Percentiles rank a stretch among this genome's conserved stretches.
These are phyloP conservation scores for Termitomyces heimii DNA, from an alignment of 768 basidiomycete genomes.

Conservation along the genomic window DNA sequence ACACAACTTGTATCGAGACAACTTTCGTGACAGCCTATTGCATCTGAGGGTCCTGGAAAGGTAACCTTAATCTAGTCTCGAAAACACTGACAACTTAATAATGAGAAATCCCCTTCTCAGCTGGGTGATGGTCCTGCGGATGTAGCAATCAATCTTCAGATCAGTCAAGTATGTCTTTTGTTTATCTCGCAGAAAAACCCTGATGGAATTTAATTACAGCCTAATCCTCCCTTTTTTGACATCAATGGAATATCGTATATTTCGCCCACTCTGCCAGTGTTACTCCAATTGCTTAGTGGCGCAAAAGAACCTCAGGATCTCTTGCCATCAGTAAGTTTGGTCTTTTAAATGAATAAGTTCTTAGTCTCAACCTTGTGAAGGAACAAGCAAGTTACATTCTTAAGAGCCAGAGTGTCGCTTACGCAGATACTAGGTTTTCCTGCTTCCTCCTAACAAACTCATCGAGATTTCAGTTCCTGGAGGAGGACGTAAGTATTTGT, in stretches of 20 bases:
- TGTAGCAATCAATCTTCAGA: not conserved
- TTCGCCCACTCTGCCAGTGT: constrained; percentile 38
- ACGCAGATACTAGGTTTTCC: not conserved
- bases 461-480: constrained; percentile 22
- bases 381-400: constrained; percentile 6
- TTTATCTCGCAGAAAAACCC: not conserved
- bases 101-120: not conserved
- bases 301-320: constrained; percentile 33
- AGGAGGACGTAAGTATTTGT: constrained; percentile 19
- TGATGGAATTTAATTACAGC: constrained; percentile 9
- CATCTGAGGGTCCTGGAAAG: constrained; percentile 12
- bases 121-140: constrained; percentile 16
- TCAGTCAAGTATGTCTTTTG: not conserved
- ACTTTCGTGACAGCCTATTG: constrained; percentile 11
- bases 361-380: not conserved
- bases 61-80: not conserved
- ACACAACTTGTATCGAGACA: not conserved
- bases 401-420: not conserved
- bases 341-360: not conserved
- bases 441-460: constrained; percentile 4
- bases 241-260: constrained; percentile 27
- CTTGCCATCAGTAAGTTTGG: constrained; percentile 25
- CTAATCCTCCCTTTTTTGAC: constrained; percentile 24
- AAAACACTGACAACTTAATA: no score
- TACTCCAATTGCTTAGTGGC: constrained; percentile 49